Percentiles rank a stretch among this genome's conserved stretches.
Evolutionary conservation across 2,329 filamentous ascomycete genomes (phyloP).

Genomic region (Claviceps capensis): DNA sequence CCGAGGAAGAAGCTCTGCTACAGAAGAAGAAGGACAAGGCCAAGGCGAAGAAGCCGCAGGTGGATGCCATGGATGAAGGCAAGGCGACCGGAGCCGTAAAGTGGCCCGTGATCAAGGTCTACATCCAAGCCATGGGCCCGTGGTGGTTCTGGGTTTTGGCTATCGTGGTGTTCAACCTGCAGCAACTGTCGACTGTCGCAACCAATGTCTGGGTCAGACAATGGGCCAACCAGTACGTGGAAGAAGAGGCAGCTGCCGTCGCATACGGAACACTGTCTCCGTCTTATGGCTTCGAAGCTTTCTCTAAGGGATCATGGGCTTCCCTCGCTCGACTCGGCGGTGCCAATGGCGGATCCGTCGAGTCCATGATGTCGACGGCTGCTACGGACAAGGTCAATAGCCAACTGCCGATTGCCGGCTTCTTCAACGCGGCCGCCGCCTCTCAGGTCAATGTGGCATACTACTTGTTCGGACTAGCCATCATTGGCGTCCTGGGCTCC

Average conservation of each 20-base stretch:
- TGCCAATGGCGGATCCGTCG: conserved; percentile 12
- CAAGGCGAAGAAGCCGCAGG: conserved; percentile 32
- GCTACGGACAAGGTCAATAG: conserved; percentile 1
- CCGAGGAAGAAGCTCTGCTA: conserved; percentile 31
- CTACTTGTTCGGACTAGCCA: conserved; percentile 71
- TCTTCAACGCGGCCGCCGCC: conserved; percentile 16
- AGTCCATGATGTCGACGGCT: background rate
- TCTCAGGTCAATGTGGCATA: conserved; percentile 62
- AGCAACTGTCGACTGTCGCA: conserved; percentile 75
- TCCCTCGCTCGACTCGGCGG: conserved; percentile 22
- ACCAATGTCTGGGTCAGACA: conserved; percentile 90
- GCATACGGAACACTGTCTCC: conserved; percentile 11
- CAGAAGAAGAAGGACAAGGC: conserved; percentile 24
- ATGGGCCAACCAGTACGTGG: conserved; percentile 83
- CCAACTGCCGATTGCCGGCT: conserved; percentile 4
- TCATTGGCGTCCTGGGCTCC: conserved; percentile 66
- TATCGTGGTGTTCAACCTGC: conserved; percentile 58
- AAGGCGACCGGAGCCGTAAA: conserved; percentile 84
- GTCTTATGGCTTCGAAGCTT: conserved; percentile 13
- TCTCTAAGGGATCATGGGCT: conserved; percentile 19
- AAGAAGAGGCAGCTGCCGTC: conserved; percentile 13
- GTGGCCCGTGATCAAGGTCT: conserved; percentile 71
- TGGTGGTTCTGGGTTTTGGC: conserved; percentile 91
- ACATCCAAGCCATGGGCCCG: conserved; percentile 80
- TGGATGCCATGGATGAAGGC: conserved; percentile 51